Base-by-base conservation (phyloP, 2,329 filamentous ascomycete species). In the Aspergillus caelatus region DNA sequence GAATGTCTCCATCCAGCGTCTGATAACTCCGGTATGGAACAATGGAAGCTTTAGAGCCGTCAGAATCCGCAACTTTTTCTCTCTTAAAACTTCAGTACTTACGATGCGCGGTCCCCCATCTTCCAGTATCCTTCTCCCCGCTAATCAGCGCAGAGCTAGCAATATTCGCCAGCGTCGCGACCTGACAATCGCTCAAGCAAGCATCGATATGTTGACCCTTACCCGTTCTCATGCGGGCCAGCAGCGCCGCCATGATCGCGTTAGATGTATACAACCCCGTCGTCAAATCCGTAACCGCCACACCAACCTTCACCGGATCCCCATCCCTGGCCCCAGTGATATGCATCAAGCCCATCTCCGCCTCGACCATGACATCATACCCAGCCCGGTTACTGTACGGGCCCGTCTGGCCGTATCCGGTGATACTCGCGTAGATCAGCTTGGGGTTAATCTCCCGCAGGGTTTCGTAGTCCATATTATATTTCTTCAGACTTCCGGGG, bases 321-420 rank as follows among this genome's bases (percentile, higher is more conserved):
- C 94, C 93, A 71, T 96, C 91, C 61, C 94, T 86, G 65, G 87
- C 86, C 36, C 95, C 95, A 0, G 95, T 99, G 71, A 99, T 98
- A 80, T 99, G 95, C 95, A 99, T 99, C 62, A 99, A 81, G 0
- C 95, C 95, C 80, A 99, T 94, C 77, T 98, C 95, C 64, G 95
- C 95, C 82, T 99, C 95, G 12, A 99, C 94, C 94, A 99, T 99
- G 70, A 99, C 95, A 79, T 99, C 95, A 83, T 99, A 99, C 5
- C 95, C 95, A 4, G 95, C 93, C 16, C 95, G 86, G 67, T 89
- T 87, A 7, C 90, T 88, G 78, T 96, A 97, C 0, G 95, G 95
- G 0, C 95, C 95, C 1, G 92, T 97, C 76, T 99, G 95, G 2
- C 95, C 95, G 74, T 98, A 99, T 1, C 95, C 95, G 0, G 95